Evolutionary conservation across 768 basidiomycete genomes (phyloP), one percentile per base, ranked within the genome.

Genomic region (Asterophora parasitica): DNA sequence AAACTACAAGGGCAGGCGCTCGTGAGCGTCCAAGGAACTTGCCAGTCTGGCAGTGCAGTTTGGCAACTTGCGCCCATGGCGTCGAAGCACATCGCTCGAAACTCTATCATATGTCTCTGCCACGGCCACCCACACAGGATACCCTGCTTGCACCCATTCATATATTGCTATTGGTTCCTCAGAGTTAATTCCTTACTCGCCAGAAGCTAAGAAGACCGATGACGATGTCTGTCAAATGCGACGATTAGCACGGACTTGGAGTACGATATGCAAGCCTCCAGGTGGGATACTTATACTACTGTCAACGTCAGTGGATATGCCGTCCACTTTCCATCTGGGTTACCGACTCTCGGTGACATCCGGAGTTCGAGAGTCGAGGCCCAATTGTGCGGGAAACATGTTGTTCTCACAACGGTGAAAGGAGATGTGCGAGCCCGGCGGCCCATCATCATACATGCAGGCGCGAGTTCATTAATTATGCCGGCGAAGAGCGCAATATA

Each of bases 1-100:
- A 52, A 58, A 43, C 40, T 51, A 48, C 51, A 55, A 58, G 49
- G 56, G 46, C 20, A 30, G 23, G 23, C n/a, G n/a, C n/a, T n/a
- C n/a, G n/a, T n/a, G n/a, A 6, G 26, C 46, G 15, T 26, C 19
- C 7, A 36, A 40, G 16, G 28, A 20, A 26, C 42, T 37, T 30
- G 48, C 19, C 38, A 44, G 28, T 30, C 17, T 31, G 40, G 26
- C 26, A 40, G 35, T 37, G n/a, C 26, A 46, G 20, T 43, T 44
- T 33, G 20, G 48, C 17, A 34, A 49, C 50, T 47, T 53, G 15
- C 48, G 17, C 48, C 34, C 48, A 30, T 42, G 46, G 13, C 39
- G 39, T n/a, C n/a, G n/a, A 41, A 41, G 13, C 42, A 31, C 42
- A 23, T 10, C 31, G 16, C 32, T 44, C 43, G 8, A 15, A 46